These are phyloP conservation scores for Pseudopithomyces chartarum DNA, from an alignment of 2,329 filamentous ascomycete genomes.

Conservation along the genomic window DNA sequence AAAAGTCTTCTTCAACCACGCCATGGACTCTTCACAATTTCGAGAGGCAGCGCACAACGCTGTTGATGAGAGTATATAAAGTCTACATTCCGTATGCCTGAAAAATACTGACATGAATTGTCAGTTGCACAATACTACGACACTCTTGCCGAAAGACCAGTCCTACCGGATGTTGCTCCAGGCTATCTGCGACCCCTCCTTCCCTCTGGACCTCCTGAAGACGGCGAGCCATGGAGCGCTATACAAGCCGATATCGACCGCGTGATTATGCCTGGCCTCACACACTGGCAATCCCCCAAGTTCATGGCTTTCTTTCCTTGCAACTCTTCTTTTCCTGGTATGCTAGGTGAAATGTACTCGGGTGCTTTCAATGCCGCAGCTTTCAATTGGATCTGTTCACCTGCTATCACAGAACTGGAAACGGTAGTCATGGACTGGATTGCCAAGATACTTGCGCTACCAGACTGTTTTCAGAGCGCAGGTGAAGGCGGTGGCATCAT, in stretches of 20 bases:
- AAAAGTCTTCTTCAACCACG: not conserved
- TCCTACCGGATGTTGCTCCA: slow-evolving; percentile 78
- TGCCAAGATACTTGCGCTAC: slow-evolving; percentile 74
- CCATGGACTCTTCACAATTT: slow-evolving; percentile 82
- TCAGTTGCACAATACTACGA: slow-evolving; percentile 85
- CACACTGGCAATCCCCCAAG: slow-evolving; percentile 89
- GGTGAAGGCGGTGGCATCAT: slow-evolving; percentile 89
- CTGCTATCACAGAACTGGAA: slow-evolving; percentile 90
- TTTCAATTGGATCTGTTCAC: slow-evolving; percentile 97
- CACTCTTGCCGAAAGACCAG: slow-evolving; percentile 69
- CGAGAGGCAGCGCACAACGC: slow-evolving; percentile 75
- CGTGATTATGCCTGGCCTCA: slow-evolving; percentile 89
- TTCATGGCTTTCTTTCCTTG: slow-evolving; percentile 97
- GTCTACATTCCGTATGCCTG: not conserved
- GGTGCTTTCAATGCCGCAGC: slow-evolving; percentile 86
- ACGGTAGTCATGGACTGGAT: slow-evolving; percentile 94
- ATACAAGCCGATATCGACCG: slow-evolving; percentile 84
- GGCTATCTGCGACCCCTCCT: slow-evolving; percentile 85
- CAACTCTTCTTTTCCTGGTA: slow-evolving; percentile 78
- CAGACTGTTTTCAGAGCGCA: slow-evolving; percentile 73
- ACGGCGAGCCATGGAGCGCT: slow-evolving; percentile 73
- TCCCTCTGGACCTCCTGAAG: slow-evolving; percentile 66
- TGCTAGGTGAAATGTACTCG: slow-evolving; percentile 91
- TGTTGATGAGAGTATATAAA: slow-evolving; percentile 74
- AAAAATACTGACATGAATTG: not conserved